phyloP scores from a whole-genome alignment of 768 basidiomycete species.

The Artomyces pyxidatus region DNA sequence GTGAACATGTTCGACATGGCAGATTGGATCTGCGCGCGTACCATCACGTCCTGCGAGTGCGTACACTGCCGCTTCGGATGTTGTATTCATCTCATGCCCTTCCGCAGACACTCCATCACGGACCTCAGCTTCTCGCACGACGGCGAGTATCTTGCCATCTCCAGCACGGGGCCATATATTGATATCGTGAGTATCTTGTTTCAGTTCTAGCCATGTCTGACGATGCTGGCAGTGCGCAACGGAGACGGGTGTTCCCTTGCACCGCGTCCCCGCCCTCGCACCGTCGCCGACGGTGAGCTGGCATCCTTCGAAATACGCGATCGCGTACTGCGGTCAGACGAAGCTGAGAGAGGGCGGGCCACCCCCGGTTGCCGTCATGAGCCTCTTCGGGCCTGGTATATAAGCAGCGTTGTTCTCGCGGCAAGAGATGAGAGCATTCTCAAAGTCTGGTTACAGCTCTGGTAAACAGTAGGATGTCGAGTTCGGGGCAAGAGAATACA shows the following conservation, averaged over 20 bases:
- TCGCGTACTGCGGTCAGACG: slow-evolving; percentile 77
- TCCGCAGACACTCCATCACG: slow-evolving; percentile 56
- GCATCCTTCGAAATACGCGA: slow-evolving; percentile 77
- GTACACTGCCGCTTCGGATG: slow-evolving; percentile 21
- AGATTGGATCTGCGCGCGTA: slow-evolving; percentile 76
- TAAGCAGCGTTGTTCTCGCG: slow-evolving; percentile 4
- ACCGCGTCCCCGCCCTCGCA: slow-evolving; percentile 67
- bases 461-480: too few relatives aligned
- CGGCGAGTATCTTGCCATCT: slow-evolving; percentile 76
- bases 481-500: too few relatives aligned
- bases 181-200: slow-evolving; percentile 58
- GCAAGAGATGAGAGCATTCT: too few relatives aligned
- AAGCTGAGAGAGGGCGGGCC: slow-evolving; percentile 57
- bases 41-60: slow-evolving; percentile 76
- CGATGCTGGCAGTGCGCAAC: slow-evolving; percentile 52
- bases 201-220: neutral
- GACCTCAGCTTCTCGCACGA: slow-evolving; percentile 75
- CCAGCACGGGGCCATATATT: slow-evolving; percentile 62
- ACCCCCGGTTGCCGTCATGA: slow-evolving; percentile 58
- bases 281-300: slow-evolving; percentile 71
- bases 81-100: neutral
- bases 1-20: slow-evolving; percentile 72
- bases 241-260: slow-evolving; percentile 65
- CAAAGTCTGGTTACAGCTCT: too few relatives aligned
- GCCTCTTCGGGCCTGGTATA: slow-evolving; percentile 55